Conservation (phyloP, 208 protist genomes). For the Willaertia magna region DNA sequence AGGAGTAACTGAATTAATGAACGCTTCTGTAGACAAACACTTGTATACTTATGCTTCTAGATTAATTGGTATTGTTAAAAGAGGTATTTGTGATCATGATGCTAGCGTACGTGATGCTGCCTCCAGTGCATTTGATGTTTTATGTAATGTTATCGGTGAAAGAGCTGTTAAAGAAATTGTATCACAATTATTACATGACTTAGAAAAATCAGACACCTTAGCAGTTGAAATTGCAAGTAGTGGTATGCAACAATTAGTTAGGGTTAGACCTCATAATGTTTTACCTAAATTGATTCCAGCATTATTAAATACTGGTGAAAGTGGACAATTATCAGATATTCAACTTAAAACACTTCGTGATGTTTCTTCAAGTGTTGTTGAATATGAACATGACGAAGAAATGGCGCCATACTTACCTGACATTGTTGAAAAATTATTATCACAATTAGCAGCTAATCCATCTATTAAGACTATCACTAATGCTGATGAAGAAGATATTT, state of each 20-base stretch:
- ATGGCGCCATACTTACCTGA: not conserved
- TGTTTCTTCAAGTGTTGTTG: not conserved
- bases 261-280: not conserved
- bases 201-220: not conserved
- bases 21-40: not conserved
- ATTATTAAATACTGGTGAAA: not conserved
- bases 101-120: not conserved
- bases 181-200: not conserved
- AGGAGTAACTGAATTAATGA: constrained; percentile 3
- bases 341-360: not conserved
- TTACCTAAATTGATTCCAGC: constrained; percentile 1
- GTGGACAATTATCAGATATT: not conserved
- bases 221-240: not conserved
- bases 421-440: not conserved
- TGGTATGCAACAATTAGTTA: constrained; percentile 2
- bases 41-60: not conserved
- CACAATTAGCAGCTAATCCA: not conserved
- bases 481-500: not conserved
- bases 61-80: not conserved
- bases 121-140: not conserved
- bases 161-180: not conserved
- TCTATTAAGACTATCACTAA: not conserved
- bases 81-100: not conserved
- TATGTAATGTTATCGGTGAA: not conserved
- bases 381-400: not conserved